A percentile compares a stretch with the other conserved stretches of the same genome.
Conservation (phyloP, 116 monocot genomes). For the Iris pallida region DNA sequence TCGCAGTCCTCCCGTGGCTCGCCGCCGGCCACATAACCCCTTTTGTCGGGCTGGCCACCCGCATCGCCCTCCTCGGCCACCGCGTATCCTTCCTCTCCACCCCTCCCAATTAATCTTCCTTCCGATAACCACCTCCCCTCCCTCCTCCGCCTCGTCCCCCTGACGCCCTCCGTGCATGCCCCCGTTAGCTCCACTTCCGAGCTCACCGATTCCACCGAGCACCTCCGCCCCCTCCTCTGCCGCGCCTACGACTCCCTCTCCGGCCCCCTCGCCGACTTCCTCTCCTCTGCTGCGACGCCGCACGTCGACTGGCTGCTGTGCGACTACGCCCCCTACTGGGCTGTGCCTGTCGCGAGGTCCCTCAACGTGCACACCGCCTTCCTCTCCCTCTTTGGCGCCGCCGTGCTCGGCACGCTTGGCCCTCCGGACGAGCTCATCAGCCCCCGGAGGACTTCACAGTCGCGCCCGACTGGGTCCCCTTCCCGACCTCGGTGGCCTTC, state of each 20-base stretch:
- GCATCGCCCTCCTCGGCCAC: constrained; percentile 12
- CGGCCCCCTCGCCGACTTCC: not conserved
- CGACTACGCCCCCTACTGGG: not conserved
- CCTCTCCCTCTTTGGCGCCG: constrained; percentile 2
- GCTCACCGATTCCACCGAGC: not conserved
- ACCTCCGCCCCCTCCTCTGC: constrained; percentile 1
- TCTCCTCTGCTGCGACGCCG: not conserved
- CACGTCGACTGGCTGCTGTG: constrained; percentile 2
- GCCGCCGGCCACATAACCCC: constrained; percentile 23
- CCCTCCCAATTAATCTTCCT: constrained; percentile 4
- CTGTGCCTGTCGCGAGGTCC: not conserved
- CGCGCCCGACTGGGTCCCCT: constrained; percentile 1
- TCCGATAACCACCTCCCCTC: not conserved
- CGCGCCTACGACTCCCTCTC: not conserved
- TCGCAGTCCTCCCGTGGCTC: constrained; percentile 23
- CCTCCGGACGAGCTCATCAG: not conserved
- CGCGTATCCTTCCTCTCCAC: constrained; percentile 19
- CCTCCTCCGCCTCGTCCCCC: too few relatives aligned
- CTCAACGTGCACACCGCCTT: not conserved
- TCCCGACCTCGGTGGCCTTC: constrained; percentile 2
- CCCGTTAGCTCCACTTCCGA: not conserved
- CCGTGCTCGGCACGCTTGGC: not conserved
- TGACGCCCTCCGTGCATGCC: too few relatives aligned
- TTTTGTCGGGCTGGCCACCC: constrained; percentile 19
- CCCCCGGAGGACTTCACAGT: not conserved